Evolutionary conservation across 139 green algal species (phyloP).

Genomic region (Chlorella sp.): DNA sequence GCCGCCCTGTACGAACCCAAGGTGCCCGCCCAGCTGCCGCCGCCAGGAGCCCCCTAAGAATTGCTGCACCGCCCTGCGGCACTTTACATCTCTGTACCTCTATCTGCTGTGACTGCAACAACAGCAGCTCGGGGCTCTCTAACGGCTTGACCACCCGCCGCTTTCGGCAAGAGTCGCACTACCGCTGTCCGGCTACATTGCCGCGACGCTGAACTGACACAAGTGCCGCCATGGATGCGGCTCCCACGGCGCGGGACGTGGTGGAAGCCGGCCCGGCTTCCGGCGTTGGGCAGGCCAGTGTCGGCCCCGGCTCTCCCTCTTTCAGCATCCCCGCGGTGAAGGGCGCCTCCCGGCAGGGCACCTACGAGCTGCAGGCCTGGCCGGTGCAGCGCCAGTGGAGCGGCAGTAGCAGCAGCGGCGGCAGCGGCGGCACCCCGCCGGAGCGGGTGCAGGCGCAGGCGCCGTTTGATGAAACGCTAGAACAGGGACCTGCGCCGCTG

Average conservation of each 20-base stretch:
- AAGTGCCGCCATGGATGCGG: not conserved
- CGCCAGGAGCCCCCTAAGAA: no score
- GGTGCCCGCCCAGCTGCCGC: no score
- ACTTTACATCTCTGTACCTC: no score
- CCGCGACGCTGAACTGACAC: no score
- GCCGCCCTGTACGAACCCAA: no score
- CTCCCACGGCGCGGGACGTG: not conserved
- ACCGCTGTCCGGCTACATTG: no score
- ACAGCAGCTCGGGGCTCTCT: no score
- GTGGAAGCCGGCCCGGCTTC: not conserved
- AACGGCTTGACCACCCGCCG: no score
- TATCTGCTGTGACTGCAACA: no score
- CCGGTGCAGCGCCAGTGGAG: not conserved
- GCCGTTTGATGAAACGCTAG: not conserved
- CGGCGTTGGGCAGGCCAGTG: not conserved
- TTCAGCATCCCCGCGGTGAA: conserved; percentile 5
- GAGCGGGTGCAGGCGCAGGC: not conserved
- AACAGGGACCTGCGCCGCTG: not conserved
- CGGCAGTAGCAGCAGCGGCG: not conserved
- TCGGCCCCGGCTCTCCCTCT: not conserved
- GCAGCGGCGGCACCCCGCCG: not conserved
- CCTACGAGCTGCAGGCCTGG: not conserved
- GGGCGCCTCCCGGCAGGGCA: not conserved
- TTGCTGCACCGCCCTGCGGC: no score
- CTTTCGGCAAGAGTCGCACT: no score